Evolutionary conservation across 2,329 filamentous ascomycete genomes (phyloP).

Genomic region (Mollisia scopiformis): DNA sequence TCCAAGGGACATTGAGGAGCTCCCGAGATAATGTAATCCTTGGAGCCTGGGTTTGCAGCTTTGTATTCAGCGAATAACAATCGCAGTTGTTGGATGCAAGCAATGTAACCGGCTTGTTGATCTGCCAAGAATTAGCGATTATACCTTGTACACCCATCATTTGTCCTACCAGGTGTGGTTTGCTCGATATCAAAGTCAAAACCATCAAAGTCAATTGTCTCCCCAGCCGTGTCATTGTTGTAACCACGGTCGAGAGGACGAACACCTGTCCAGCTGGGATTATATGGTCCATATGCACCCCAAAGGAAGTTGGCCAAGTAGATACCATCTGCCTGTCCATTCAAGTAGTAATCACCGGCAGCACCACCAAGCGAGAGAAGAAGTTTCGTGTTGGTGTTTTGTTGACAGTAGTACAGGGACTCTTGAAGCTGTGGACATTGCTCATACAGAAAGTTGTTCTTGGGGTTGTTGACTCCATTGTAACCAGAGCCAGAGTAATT

Average conservation of each 20-base stretch:
- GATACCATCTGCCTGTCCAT: constrained; percentile 17
- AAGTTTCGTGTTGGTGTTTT: constrained; percentile 42
- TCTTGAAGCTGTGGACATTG: constrained; percentile 41
- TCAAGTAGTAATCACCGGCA: constrained; percentile 9
- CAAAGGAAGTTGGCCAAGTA: constrained; percentile 43
- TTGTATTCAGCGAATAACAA: constrained; percentile 23
- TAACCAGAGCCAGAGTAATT: constrained; percentile 35
- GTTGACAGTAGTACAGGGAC: constrained; percentile 44
- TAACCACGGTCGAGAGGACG: constrained; percentile 32
- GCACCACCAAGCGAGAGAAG: constrained; percentile 45
- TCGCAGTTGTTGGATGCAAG: constrained; percentile 34
- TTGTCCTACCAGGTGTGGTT: constrained; percentile 21
- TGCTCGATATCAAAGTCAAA: constrained; percentile 40
- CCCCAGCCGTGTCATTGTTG: constrained; percentile 7
- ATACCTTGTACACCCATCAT: no score
- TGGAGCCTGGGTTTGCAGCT: constrained; percentile 19
- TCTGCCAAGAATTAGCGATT: constrained; percentile 25
- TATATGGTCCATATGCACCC: constrained; percentile 44
- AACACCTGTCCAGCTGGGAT: constrained; percentile 35
- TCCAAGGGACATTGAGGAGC: constrained; percentile 37
- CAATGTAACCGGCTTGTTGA: constrained; percentile 31
- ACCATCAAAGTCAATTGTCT: constrained; percentile 35
- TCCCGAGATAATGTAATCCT: constrained; percentile 36
- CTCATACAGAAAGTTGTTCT: constrained; percentile 37
- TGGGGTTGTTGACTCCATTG: constrained; percentile 31